phyloP scores from a whole-genome alignment of 163 green algal genomes.

The Chlorella variabilis region DNA sequence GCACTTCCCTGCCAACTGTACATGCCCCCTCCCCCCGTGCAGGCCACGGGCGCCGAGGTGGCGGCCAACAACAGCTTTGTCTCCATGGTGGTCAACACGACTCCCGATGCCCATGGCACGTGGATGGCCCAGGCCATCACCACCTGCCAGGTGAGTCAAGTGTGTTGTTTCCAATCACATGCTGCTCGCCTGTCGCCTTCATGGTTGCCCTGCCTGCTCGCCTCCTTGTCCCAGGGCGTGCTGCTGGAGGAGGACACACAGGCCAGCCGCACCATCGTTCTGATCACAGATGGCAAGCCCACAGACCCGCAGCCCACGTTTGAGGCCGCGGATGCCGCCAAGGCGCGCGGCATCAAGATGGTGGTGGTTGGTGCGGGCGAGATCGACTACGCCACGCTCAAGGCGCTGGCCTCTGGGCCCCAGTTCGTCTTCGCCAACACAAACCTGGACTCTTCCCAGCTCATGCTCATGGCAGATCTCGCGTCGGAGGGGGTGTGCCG shows the following conservation, averaged over 20 bases:
- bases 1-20: too few relatives aligned
- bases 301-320: constrained; percentile 7
- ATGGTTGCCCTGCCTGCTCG: background rate
- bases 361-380: constrained; percentile 20
- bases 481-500: constrained; percentile 2
- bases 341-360: constrained; percentile 18
- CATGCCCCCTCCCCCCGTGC: too few relatives aligned
- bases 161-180: too few relatives aligned
- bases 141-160: constrained; percentile 36
- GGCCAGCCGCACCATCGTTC: background rate
- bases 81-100: background rate
- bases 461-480: constrained; percentile 23
- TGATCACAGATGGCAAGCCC: constrained; percentile 32
- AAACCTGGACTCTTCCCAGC: constrained; percentile 2
- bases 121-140: constrained; percentile 23
- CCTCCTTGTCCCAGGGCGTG: background rate
- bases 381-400: constrained; percentile 18
- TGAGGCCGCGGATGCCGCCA: background rate
- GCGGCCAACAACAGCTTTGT: constrained; percentile 1
- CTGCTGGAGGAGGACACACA: background rate
- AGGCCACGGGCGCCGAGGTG: constrained; percentile 23
- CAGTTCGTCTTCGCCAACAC: constrained; percentile 14
- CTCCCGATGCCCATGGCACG: constrained; percentile 22
- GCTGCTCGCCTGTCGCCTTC: too few relatives aligned
- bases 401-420: constrained; percentile 11